A percentile compares a stretch with the other conserved stretches of the same genome.
Evolutionary conservation across 768 basidiomycete species (phyloP).

Genomic region (Pisolithus microcarpus): DNA sequence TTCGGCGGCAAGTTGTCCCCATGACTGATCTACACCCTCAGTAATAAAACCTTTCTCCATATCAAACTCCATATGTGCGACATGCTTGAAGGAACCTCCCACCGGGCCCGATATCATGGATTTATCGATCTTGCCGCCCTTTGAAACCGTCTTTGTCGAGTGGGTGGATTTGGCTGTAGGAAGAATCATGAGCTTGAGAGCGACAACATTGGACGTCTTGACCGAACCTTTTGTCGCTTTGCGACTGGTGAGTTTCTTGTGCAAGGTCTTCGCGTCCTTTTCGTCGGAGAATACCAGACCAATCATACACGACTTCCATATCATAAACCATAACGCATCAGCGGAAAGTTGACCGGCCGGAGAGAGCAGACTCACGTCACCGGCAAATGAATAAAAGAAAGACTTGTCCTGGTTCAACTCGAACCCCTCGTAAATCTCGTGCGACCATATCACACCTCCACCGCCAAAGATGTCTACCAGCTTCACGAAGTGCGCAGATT

Average conservation of each 20-base stretch:
- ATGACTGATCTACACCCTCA: conserved; percentile 82
- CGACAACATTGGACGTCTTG: too few relatives aligned
- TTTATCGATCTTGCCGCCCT: conserved; percentile 83
- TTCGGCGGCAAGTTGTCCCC: conserved; percentile 65
- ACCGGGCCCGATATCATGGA: conserved; percentile 84
- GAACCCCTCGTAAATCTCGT: conserved; percentile 80
- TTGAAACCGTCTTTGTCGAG: conserved; percentile 50
- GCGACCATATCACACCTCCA: conserved; percentile 86
- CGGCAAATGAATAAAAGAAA: conserved; percentile 88
- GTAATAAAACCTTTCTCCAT: conserved; percentile 80
- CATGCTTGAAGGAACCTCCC: conserved; percentile 73
- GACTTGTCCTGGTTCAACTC: conserved; percentile 78
- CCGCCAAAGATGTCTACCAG: conserved; percentile 83
- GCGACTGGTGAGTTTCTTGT: conserved; percentile 72
- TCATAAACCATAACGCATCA: background rate
- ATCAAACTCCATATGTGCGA: conserved; percentile 95
- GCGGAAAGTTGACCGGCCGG: background rate
- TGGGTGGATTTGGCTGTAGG: conserved; percentile 39
- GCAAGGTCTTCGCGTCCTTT: conserved; percentile 73
- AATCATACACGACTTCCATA: conserved; percentile 73
- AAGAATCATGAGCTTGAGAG: conserved; percentile 4
- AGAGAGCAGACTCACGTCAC: conserved; percentile 64
- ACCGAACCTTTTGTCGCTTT: conserved; percentile 54
- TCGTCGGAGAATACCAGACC: conserved; percentile 88
- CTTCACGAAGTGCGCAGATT: conserved; percentile 55